Conservation (phyloP, 139 green algal species). For the Penium margaritaceum region DNA sequence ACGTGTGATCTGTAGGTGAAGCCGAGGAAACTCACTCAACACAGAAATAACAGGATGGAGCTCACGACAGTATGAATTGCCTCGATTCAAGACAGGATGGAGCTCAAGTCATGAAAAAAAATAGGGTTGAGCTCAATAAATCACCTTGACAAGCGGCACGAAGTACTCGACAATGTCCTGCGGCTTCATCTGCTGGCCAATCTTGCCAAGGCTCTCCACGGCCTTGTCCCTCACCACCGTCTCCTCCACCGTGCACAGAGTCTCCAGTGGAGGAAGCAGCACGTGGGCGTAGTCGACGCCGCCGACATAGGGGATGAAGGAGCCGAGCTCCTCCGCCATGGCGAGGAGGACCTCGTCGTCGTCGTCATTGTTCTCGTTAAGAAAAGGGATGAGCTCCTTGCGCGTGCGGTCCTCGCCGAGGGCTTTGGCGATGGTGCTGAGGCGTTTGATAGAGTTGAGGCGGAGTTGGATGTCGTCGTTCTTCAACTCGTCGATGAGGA, state of each 20-base stretch:
- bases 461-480: constrained; percentile 87
- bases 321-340: constrained; percentile 90
- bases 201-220: constrained; percentile 72
- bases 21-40: no score
- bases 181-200: constrained; percentile 62
- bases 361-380: constrained; percentile 89
- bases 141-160: constrained; percentile 75
- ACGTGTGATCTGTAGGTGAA: no score
- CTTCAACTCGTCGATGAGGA: constrained; percentile 70
- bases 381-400: constrained; percentile 93
- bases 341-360: constrained; percentile 96
- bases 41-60: no score
- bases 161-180: constrained; percentile 65
- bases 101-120: no score
- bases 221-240: constrained; percentile 94
- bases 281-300: constrained; percentile 66
- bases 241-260: constrained; percentile 87
- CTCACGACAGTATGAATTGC: no score
- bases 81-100: no score
- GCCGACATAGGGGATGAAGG: constrained; percentile 87
- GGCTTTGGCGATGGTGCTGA: constrained; percentile 85
- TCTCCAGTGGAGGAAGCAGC: constrained; percentile 86
- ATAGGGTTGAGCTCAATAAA: no score
- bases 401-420: constrained; percentile 87
- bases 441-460: constrained; percentile 80